Conservation (phyloP, 2,329 filamentous ascomycete genomes). For the Dactylellina parvicollis region DNA sequence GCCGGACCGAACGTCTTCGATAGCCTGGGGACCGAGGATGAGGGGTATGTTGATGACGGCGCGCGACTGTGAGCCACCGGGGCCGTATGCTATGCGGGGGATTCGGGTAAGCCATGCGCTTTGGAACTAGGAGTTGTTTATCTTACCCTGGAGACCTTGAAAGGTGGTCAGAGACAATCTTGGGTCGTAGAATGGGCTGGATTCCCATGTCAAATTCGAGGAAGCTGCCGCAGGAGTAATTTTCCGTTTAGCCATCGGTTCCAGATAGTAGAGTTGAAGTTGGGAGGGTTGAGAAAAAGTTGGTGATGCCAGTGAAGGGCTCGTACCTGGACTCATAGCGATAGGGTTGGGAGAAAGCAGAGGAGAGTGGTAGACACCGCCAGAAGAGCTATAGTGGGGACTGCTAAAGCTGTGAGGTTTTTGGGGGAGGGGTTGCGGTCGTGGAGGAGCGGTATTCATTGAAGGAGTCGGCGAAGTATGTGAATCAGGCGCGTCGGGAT, state of each 20-base stretch:
- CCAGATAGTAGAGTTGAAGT: slow-evolving; percentile 46
- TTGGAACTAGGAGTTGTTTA: background rate
- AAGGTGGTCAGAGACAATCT: slow-evolving; percentile 67
- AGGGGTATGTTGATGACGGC: slow-evolving; percentile 23
- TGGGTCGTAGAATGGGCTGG: slow-evolving; percentile 86
- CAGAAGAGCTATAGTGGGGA: slow-evolving; percentile 8
- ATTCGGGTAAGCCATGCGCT: background rate
- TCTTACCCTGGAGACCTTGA: slow-evolving; percentile 28
- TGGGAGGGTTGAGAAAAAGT: slow-evolving; percentile 17
- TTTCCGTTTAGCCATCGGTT: slow-evolving; percentile 44
- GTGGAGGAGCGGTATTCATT: slow-evolving; percentile 29
- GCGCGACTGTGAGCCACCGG: background rate
- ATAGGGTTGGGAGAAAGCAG: slow-evolving; percentile 49
- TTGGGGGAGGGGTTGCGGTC: slow-evolving; percentile 6
- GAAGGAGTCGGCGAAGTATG: slow-evolving; percentile 39
- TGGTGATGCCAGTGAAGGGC: slow-evolving; percentile 21
- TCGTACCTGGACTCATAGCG: slow-evolving; percentile 44
- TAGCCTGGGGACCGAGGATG: slow-evolving; percentile 3
- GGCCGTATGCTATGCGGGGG: slow-evolving; percentile 9
- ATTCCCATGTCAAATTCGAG: slow-evolving; percentile 70
- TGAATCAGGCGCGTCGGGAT: slow-evolving; percentile 32
- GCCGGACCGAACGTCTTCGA: slow-evolving; percentile 24
- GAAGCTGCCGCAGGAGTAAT: slow-evolving; percentile 16
- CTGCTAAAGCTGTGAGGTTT: slow-evolving; percentile 18
- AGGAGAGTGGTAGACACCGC: slow-evolving; percentile 41